A percentile compares a stretch with the other conserved stretches of the same genome.
Evolutionary conservation across 2,329 filamentous ascomycete genomes (phyloP).

Genomic region (Incumbomyces lentus): DNA sequence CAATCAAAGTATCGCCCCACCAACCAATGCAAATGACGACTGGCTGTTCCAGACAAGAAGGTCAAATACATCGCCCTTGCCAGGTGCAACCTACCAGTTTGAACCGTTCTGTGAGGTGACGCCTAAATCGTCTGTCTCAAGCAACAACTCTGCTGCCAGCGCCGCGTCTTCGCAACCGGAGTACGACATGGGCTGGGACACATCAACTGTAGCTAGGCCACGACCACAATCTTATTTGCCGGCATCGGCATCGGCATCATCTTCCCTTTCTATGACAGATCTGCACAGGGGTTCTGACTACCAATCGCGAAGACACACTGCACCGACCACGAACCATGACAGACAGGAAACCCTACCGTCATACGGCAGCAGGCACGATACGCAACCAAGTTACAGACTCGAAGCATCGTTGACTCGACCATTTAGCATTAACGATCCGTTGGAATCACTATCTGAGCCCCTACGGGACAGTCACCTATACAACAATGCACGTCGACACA

Average conservation of each 20-base stretch:
- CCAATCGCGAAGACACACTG: background rate
- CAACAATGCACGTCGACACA: background rate
- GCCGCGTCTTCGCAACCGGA: background rate
- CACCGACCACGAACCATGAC: background rate
- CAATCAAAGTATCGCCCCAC: background rate
- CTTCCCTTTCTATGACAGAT: background rate
- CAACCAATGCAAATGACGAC: conserved; percentile 2
- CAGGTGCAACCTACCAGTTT: background rate
- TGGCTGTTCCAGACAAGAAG: conserved; percentile 2
- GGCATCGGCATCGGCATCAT: conserved; percentile 2
- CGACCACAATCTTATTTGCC: conserved; percentile 3
- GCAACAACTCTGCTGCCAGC: conserved; percentile 2
- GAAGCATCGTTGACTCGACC: background rate
- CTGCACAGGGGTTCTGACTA: background rate
- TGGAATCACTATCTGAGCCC: conserved; percentile 3
- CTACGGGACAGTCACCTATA: background rate
- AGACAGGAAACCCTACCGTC: background rate
- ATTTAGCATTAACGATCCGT: conserved; percentile 1
- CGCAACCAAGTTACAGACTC: conserved; percentile 1
- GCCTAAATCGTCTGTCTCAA: conserved; percentile 5
- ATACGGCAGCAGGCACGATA: background rate
- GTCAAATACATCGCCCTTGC: background rate
- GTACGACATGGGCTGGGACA: background rate
- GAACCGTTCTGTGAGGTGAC: conserved; percentile 4
- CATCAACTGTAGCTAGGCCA: background rate